Evolutionary conservation across 768 basidiomycete species (phyloP).

Genomic region (Termitomyces sp.): DNA sequence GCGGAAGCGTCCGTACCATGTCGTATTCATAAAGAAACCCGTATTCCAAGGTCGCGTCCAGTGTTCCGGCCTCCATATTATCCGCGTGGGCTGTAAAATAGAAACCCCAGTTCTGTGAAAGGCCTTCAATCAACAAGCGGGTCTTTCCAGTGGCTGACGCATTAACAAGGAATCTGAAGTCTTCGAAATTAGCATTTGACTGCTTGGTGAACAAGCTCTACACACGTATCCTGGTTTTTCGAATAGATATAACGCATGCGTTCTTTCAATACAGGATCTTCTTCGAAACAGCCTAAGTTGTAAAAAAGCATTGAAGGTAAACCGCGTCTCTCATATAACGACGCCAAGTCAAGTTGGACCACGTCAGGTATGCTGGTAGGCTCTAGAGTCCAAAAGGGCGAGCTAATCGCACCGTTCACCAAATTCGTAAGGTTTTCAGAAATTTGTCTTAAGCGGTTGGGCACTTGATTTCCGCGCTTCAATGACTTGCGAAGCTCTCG

Average conservation of each 20-base stretch:
- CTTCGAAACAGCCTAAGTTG: background rate
- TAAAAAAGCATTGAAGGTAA: background rate
- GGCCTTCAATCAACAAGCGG: constrained; percentile 8
- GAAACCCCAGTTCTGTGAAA: constrained; percentile 10
- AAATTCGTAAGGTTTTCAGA: too few relatives aligned
- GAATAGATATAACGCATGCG: background rate
- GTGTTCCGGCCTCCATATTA: background rate
- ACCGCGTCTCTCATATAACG: background rate
- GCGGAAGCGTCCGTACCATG: background rate
- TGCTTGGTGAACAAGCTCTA: background rate
- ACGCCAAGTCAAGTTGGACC: background rate
- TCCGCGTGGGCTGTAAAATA: background rate
- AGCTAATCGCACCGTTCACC: background rate
- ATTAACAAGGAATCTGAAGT: background rate
- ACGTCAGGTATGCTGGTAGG: background rate
- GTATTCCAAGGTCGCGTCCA: background rate
- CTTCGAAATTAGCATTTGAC: too few relatives aligned
- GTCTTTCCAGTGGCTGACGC: constrained; percentile 5
- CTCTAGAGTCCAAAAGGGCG: background rate
- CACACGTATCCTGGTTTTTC: background rate
- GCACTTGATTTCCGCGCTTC: background rate
- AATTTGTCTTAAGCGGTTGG: too few relatives aligned
- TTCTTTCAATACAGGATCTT: background rate
- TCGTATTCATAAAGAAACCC: background rate
- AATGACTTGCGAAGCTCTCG: background rate